These are phyloP conservation scores for Phytophthora foliorum DNA, from an alignment of 352 stramenopile species.

Conservation along the genomic window DNA sequence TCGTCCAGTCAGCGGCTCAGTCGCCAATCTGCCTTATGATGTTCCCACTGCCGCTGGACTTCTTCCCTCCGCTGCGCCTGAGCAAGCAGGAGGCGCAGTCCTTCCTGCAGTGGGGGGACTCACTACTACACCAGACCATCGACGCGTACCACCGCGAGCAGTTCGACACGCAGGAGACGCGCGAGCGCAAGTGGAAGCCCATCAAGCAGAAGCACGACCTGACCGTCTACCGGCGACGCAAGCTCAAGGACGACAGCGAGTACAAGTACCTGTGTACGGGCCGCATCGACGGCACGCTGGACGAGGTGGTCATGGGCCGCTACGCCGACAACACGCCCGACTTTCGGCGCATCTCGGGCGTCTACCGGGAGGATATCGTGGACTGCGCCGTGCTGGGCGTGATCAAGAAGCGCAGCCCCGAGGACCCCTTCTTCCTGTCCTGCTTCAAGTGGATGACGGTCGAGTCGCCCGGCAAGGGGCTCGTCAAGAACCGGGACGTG, in stretches of 20 bases:
- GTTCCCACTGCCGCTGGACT: conserved; percentile 72
- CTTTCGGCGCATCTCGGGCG: conserved; percentile 75
- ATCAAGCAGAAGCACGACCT: conserved; percentile 73
- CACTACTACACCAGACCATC: conserved; percentile 73
- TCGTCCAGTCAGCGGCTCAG: conserved; percentile 14
- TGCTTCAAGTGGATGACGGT: conserved; percentile 90
- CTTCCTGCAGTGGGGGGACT: conserved; percentile 75
- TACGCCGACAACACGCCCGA: conserved; percentile 79
- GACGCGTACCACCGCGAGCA: conserved; percentile 76
- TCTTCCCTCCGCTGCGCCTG: conserved; percentile 65
- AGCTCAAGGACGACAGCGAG: conserved; percentile 54
- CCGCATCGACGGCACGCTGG: conserved; percentile 72
- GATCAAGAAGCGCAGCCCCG: conserved; percentile 55
- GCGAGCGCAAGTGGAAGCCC: conserved; percentile 74
- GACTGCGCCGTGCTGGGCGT: conserved; percentile 80
- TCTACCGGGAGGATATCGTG: conserved; percentile 82
- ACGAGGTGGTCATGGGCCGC: conserved; percentile 80
- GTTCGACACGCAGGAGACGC: conserved; percentile 67
- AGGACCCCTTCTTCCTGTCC: conserved; percentile 75
- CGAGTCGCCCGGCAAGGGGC: conserved; percentile 67
- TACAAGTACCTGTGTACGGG: conserved; percentile 75
- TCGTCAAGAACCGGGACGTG: conserved; percentile 84
- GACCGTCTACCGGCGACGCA: conserved; percentile 68
- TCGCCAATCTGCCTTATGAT: conserved; percentile 32
- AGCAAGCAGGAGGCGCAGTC: conserved; percentile 52